Conservation (phyloP, 805 yeast genomes). For the Brettanomyces bruxellensis region DNA sequence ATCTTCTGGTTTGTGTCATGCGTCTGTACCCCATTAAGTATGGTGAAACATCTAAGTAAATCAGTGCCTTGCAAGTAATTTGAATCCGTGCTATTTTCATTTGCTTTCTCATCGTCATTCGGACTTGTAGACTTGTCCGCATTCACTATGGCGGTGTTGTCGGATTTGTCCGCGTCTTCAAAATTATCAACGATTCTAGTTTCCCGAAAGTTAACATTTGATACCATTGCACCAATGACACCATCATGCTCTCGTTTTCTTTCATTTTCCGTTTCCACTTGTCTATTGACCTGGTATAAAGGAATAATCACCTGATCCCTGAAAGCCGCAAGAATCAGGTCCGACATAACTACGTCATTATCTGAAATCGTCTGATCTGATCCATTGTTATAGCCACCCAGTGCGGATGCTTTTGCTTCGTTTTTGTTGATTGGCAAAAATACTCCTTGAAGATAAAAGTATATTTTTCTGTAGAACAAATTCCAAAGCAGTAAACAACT, state of each 20-base stretch:
- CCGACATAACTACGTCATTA: slow-evolving; percentile 3
- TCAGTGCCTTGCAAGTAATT: slow-evolving; percentile 8
- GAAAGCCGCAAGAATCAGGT: slow-evolving; percentile 35
- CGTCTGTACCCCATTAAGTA: slow-evolving; percentile 43
- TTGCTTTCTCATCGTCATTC: neutral
- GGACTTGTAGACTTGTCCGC: neutral
- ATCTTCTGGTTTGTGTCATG: slow-evolving; percentile 46
- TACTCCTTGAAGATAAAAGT: slow-evolving; percentile 51
- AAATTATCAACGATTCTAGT: no score
- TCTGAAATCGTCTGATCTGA: slow-evolving; percentile 23
- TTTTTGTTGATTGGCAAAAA: slow-evolving; percentile 50
- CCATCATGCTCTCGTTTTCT: slow-evolving; percentile 4
- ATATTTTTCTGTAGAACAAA: slow-evolving; percentile 42
- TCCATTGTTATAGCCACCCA: neutral
- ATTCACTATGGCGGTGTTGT: neutral
- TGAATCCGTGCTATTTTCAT: neutral
- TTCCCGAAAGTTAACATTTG: neutral
- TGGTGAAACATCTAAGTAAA: slow-evolving; percentile 55
- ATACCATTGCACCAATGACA: neutral
- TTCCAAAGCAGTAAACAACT: slow-evolving; percentile 46
- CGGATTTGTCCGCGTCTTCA: no score
- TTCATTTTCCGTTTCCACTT: slow-evolving; percentile 14
- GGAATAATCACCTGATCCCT: slow-evolving; percentile 48
- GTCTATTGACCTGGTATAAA: slow-evolving; percentile 34
- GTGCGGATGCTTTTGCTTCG: slow-evolving; percentile 1